phyloP scores from a whole-genome alignment of 2,329 filamentous ascomycete species.

The Neonectria hederae region DNA sequence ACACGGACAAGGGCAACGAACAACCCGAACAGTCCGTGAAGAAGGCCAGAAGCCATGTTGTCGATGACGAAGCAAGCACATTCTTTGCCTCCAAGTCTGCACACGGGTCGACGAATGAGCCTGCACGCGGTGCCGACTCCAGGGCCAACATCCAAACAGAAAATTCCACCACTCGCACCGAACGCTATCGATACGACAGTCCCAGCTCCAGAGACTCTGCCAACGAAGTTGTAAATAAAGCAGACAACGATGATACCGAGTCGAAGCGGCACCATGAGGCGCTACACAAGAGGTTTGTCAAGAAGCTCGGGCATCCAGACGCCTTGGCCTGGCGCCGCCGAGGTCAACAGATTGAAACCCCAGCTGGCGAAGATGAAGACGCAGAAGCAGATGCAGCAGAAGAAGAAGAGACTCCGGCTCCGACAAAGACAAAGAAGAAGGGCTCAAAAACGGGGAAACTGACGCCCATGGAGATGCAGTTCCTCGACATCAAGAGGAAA shows the following conservation, averaged over 20 bases:
- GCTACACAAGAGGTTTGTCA: conserved; percentile 85
- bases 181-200: conserved; percentile 61
- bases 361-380: conserved; percentile 64
- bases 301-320: conserved; percentile 87
- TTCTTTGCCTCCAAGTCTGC: conserved; percentile 42
- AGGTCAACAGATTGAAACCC: conserved; percentile 62
- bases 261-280: conserved; percentile 70
- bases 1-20: conserved; percentile 56
- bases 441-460: conserved; percentile 77
- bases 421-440: conserved; percentile 71
- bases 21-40: conserved; percentile 53
- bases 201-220: conserved; percentile 50
- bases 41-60: conserved; percentile 54
- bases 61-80: conserved; percentile 46
- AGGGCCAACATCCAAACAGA: conserved; percentile 27
- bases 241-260: conserved; percentile 60
- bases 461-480: conserved; percentile 93
- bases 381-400: conserved; percentile 66
- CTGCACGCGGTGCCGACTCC: neutral
- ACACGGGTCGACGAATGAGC: neutral
- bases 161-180: conserved; percentile 53
- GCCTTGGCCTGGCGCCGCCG: conserved; percentile 75
- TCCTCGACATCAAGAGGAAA: conserved; percentile 91
- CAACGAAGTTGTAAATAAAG: conserved; percentile 46
- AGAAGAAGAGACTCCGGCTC: conserved; percentile 59